Percentiles rank a stretch among this genome's conserved stretches.
These are phyloP conservation scores for Dothideomycetes sp. DNA, from an alignment of 2,329 filamentous ascomycete genomes.

Conservation along the genomic window DNA sequence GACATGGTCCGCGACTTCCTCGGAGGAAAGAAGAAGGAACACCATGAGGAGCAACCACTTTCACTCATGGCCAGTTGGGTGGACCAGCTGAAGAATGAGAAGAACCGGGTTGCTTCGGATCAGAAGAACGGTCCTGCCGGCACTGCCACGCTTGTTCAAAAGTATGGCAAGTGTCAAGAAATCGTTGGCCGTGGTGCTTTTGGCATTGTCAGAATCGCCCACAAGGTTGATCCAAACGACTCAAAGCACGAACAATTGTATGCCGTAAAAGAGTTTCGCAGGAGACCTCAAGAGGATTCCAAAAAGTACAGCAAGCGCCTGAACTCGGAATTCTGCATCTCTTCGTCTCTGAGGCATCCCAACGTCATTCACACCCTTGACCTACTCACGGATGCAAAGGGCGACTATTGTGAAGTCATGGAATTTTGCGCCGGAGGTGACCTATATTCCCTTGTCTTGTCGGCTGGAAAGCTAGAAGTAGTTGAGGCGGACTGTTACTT, in stretches of 20 bases:
- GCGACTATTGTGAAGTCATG: slow-evolving; percentile 98
- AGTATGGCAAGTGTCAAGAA: slow-evolving; percentile 98
- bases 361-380: slow-evolving; percentile 98
- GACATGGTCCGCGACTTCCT: slow-evolving; percentile 85
- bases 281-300: slow-evolving; percentile 83
- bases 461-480: slow-evolving; percentile 84
- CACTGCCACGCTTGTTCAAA: slow-evolving; percentile 76
- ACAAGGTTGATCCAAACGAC: slow-evolving; percentile 81
- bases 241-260: slow-evolving; percentile 76
- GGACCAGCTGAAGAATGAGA: slow-evolving; percentile 82
- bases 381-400: slow-evolving; percentile 88
- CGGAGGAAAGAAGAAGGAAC: slow-evolving; percentile 68
- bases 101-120: slow-evolving; percentile 63
- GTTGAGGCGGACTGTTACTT: slow-evolving; percentile 95
- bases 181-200: slow-evolving; percentile 93
- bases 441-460: slow-evolving; percentile 83
- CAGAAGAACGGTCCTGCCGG: slow-evolving; percentile 68
- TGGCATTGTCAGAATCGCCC: slow-evolving; percentile 92
- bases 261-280: slow-evolving; percentile 95
- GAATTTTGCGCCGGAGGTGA: slow-evolving; percentile 97
- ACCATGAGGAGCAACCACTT: slow-evolving; percentile 64
- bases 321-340: slow-evolving; percentile 97
- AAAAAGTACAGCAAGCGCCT: slow-evolving; percentile 98
- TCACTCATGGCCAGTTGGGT: slow-evolving; percentile 95
- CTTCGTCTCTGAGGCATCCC: slow-evolving; percentile 87